Evolutionary conservation across 257 asterid species (phyloP).

Genomic region (Nicotiana attenuata): DNA sequence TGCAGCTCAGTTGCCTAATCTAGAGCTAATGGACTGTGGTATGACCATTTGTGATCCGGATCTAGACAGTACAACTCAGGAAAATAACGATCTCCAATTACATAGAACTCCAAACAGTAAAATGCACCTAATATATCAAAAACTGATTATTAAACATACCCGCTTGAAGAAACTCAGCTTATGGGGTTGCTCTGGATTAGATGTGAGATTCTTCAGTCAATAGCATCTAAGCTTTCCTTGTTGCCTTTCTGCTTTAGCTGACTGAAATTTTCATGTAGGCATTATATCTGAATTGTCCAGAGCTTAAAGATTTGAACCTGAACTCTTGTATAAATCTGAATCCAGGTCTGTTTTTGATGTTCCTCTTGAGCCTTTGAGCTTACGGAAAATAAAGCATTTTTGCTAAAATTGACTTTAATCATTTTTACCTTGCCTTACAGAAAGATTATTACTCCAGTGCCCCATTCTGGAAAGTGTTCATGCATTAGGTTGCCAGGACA

Average conservation of each 20-base stretch:
- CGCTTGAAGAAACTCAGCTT: slow-evolving; percentile 83
- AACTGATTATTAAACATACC: slow-evolving; percentile 82
- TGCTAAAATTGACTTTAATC: not conserved
- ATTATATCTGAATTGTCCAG: slow-evolving; percentile 71
- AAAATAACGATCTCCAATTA: slow-evolving; percentile 30
- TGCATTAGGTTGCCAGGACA: slow-evolving; percentile 22
- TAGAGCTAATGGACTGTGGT: slow-evolving; percentile 94
- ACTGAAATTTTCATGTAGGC: slow-evolving; percentile 51
- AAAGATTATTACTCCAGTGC: slow-evolving; percentile 28
- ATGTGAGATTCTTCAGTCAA: slow-evolving; percentile 51
- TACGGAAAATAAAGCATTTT: not conserved
- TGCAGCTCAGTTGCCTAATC: slow-evolving; percentile 77
- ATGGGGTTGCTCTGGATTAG: slow-evolving; percentile 98
- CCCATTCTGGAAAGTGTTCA: slow-evolving; percentile 24
- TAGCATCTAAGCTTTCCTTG: not conserved
- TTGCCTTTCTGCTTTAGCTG: not conserved
- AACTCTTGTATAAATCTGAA: slow-evolving; percentile 77
- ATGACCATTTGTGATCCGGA: slow-evolving; percentile 74
- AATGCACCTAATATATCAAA: slow-evolving; percentile 65
- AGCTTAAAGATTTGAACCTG: slow-evolving; percentile 70
- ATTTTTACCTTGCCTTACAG: slow-evolving; percentile 7
- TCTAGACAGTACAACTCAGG: slow-evolving; percentile 29
- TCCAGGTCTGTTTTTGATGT: slow-evolving; percentile 53
- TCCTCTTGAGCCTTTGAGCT: not conserved
- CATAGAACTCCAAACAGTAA: slow-evolving; percentile 51